A percentile compares a stretch with the other conserved stretches of the same genome.
These are phyloP conservation scores for Musa acuminata DNA, from an alignment of 176 grass and related monocot species.

Conservation along the genomic window DNA sequence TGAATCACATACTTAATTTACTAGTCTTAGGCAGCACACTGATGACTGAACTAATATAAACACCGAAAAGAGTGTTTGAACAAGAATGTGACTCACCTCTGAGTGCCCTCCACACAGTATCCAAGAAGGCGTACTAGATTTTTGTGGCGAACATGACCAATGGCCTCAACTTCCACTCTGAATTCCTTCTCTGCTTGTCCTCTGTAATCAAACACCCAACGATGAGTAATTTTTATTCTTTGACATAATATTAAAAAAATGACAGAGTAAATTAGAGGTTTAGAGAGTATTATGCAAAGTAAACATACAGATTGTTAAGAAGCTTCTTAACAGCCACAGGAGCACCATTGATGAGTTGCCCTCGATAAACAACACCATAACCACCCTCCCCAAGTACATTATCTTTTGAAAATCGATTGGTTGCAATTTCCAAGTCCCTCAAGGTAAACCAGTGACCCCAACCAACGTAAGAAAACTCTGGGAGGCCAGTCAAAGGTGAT, in stretches of 20 bases:
- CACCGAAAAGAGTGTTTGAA: background rate
- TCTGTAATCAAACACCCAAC: conserved; percentile 22
- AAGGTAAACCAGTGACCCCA: conserved; percentile 89
- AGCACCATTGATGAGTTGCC: conserved; percentile 53
- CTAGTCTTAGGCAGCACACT: background rate
- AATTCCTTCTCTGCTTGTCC: conserved; percentile 91
- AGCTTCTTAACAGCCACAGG: conserved; percentile 74
- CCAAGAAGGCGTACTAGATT: conserved; percentile 76
- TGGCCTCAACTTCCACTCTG: conserved; percentile 85
- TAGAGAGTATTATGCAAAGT: background rate
- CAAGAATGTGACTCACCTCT: conserved; percentile 36
- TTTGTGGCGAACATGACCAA: conserved; percentile 87
- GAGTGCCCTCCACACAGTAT: conserved; percentile 77
- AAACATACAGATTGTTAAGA: conserved; percentile 62
- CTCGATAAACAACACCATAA: conserved; percentile 74
- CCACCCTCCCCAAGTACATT: conserved; percentile 77
- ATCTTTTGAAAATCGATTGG: conserved; percentile 68
- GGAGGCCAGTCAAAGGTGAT: conserved; percentile 72
- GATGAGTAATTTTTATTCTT: background rate
- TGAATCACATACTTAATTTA: background rate
- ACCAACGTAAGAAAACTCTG: conserved; percentile 69
- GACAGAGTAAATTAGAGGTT: background rate
- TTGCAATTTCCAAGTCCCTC: conserved; percentile 60
- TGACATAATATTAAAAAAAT: background rate
- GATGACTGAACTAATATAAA: background rate